Base-by-base conservation (phyloP, 192 early-diverging fungal species). In the Glomus cerebriforme region DNA sequence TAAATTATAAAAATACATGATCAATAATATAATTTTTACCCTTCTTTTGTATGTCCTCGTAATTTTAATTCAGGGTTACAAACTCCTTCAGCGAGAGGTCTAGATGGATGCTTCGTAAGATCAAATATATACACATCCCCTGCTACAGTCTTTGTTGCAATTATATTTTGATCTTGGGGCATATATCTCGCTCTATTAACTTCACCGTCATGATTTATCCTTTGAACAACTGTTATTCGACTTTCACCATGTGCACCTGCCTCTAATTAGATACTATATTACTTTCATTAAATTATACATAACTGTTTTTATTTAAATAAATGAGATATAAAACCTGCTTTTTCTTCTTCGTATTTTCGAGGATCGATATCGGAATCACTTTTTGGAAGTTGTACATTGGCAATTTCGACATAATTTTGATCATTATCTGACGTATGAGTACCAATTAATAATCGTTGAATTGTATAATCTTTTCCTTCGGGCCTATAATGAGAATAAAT, bases 71-170 rank as follows among this genome's bases (percentile, higher is more conserved):
- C 96, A 2, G 98, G 97, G 70, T 88, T 88, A 85, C 96, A 98
- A 58, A 91, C 85, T 58, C 91, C 92, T 69, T 91, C 89, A 75
- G 91, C 90, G 63, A 85, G 86, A 0, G 97, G 96, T 59, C 87
- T 90, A 45, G 89, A 92, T 65, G 94, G 91, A 83, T 95, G 95
- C 22, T 92, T 92, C 45, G 98, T 96, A 60, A 96, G 91, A 82
- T 98, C 97, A 88, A 99, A 99, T 73, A 99, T 89, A 83, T 94
- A 98, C 49, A 99, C 93, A n/a, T 95, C 95, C 10, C 98, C 98
- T 9, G 88, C 88, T 22, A 93, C 88, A 7, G 97, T 93, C 78
- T 98, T 96, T 9, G 97, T 97, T 13, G 97, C 98, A 80, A 99
- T 96, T 60, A 99, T 93, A 81, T 98, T 92, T 10, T 95, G 93